These are phyloP conservation scores for Murraya koenigii DNA, from an alignment of 345 rosid genomes.

Conservation along the genomic window DNA sequence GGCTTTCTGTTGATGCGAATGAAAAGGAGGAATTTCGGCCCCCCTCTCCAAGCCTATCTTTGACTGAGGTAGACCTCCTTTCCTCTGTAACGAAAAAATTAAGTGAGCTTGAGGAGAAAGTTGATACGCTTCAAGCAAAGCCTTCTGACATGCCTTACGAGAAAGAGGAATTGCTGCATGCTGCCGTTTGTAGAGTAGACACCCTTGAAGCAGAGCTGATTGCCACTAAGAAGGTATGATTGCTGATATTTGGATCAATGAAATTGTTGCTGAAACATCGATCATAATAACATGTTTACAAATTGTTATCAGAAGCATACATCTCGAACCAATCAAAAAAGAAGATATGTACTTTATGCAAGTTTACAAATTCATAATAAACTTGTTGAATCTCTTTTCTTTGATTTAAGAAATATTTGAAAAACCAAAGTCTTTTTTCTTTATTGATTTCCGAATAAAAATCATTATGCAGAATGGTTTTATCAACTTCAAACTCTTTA, in stretches of 20 bases:
- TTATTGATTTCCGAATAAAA: too few relatives aligned
- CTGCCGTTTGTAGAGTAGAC: slow-evolving; percentile 97
- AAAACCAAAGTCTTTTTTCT: too few relatives aligned
- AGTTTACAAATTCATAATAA: too few relatives aligned
- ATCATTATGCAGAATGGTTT: too few relatives aligned
- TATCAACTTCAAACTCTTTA: too few relatives aligned
- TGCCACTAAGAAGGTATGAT: slow-evolving; percentile 87
- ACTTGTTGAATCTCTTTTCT: too few relatives aligned
- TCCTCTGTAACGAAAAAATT: slow-evolving; percentile 75
- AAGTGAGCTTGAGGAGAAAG: slow-evolving; percentile 88
- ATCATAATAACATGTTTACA: not conserved
- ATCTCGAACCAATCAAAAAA: too few relatives aligned
- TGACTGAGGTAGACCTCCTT: slow-evolving; percentile 57
- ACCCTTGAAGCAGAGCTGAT: slow-evolving; percentile 98
- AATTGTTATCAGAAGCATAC: too few relatives aligned
- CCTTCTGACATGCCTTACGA: slow-evolving; percentile 96
- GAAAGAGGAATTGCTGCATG: slow-evolving; percentile 93
- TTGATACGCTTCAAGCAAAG: slow-evolving; percentile 72
- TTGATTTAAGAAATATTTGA: too few relatives aligned
- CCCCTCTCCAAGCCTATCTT: slow-evolving; percentile 52
- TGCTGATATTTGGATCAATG: not conserved
- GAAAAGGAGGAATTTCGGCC: slow-evolving; percentile 48
- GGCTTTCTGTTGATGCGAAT: slow-evolving; percentile 39
- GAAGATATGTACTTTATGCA: too few relatives aligned
- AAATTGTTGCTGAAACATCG: not conserved